Evolutionary conservation across 768 basidiomycete genomes (phyloP).

Genomic region (Gymnopilus junonius): DNA sequence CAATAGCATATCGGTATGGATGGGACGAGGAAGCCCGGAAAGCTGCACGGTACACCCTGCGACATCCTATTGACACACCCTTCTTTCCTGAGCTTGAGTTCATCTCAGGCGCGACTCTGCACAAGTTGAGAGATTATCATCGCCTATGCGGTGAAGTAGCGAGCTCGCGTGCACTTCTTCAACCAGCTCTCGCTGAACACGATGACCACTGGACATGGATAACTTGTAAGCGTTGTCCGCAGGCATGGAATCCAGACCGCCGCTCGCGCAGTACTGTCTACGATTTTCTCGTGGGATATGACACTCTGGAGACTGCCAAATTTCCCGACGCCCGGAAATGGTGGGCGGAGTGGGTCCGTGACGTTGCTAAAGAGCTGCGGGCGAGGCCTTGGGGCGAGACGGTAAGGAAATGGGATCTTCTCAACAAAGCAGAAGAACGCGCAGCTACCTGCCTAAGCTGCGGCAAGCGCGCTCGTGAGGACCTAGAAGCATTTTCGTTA

Average conservation of each 20-base stretch:
- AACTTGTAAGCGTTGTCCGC: slow-evolving; percentile 30
- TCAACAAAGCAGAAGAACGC: slow-evolving; percentile 25
- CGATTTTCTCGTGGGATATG: neutral
- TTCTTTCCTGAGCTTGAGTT: slow-evolving; percentile 42
- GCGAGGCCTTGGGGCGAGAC: slow-evolving; percentile 38
- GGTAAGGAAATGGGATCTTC: slow-evolving; percentile 35
- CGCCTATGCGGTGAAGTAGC: slow-evolving; percentile 41
- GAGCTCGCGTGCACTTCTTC: slow-evolving; percentile 28
- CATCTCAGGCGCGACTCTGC: slow-evolving; percentile 44
- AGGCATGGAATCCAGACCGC: slow-evolving; percentile 15
- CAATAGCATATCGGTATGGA: slow-evolving; percentile 44
- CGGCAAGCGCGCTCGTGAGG: slow-evolving; percentile 24
- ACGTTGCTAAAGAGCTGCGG: slow-evolving; percentile 31
- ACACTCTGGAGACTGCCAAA: slow-evolving; percentile 7
- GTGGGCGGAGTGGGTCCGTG: slow-evolving; percentile 38
- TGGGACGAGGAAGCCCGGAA: slow-evolving; percentile 37
- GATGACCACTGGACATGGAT: slow-evolving; percentile 40
- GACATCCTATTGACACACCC: slow-evolving; percentile 30
- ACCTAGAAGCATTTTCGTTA: slow-evolving; percentile 34
- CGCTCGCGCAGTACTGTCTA: neutral
- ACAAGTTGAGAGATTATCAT: slow-evolving; percentile 47
- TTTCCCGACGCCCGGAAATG: slow-evolving; percentile 32
- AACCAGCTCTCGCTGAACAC: slow-evolving; percentile 30
- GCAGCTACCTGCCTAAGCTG: slow-evolving; percentile 34
- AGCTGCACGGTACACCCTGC: slow-evolving; percentile 39